Evolutionary conservation across 2,329 filamentous ascomycete species (phyloP), one percentile per base, ranked within the genome.

Genomic region (Ophiosphaerella herpotricha): DNA sequence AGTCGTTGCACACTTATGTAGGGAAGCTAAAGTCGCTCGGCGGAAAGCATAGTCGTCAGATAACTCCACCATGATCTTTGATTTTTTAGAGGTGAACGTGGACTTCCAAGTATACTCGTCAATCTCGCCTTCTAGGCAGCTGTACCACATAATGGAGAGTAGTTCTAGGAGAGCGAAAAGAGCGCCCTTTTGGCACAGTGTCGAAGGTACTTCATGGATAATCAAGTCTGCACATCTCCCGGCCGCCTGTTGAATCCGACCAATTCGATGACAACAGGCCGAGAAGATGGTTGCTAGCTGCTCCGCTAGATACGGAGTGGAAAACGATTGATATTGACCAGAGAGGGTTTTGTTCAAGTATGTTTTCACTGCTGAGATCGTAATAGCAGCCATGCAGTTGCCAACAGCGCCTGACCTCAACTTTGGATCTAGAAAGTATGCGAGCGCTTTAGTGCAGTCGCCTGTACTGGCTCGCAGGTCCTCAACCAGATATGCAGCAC

Each of bases 391-490:
- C 81, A 88, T 85, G 60, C 84, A 86, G 41, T 78, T 81, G 34
- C 83, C 82, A 70, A 87, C 82, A 29, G 82, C 78, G n/a, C 80
- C 78, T 5, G 74, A 80, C 57, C 82, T 82, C 50, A 88, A 88
- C 62, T 90, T 92, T 5, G 91, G 91, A 66, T 99, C 94, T n/a
- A 96, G 78, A 74, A 97, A 99, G 74, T 99, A 99, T 0, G 86
- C 88, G 37, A 97, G 77, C 4, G 91, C 87, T 67, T 92, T 91
- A 21, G 91, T 95, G 71, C 92, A 97, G 68, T 96, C 89, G 8
- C 94, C 94, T 7, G 89, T 84, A 48, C 89, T 86, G 16, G 92
- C 92, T 51, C 95, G 86, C 23, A 99, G 78, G 51, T 85, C 93
- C 71, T 97, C 95, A 5, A 99, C 87, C 1, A 97, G 78, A 60